Evolutionary conservation across 2,329 filamentous ascomycete species (phyloP).

Genomic region (Malbranchea cinnamomea): DNA sequence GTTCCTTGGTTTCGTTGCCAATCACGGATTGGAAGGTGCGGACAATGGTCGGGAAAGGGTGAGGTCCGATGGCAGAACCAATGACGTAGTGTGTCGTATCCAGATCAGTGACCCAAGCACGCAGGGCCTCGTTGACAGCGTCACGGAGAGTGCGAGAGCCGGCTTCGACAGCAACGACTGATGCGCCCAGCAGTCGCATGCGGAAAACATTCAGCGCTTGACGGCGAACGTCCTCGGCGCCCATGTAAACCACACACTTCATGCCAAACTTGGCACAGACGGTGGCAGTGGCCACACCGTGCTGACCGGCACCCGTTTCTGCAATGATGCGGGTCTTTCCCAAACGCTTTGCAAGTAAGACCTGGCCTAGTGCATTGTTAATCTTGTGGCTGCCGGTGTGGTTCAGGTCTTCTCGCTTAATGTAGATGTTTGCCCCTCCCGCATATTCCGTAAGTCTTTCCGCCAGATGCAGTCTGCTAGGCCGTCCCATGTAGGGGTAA

Average conservation of each 20-base stretch:
- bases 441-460: slow-evolving; percentile 77
- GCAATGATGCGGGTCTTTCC: slow-evolving; percentile 97
- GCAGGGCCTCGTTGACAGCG: slow-evolving; percentile 88
- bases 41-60: slow-evolving; percentile 95
- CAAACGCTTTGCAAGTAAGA: slow-evolving; percentile 67
- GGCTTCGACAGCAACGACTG: slow-evolving; percentile 83
- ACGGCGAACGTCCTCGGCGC: slow-evolving; percentile 87
- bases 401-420: slow-evolving; percentile 95
- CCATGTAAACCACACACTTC: slow-evolving; percentile 98
- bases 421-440: slow-evolving; percentile 88
- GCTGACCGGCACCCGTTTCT: slow-evolving; percentile 92
- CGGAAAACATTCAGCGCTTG: slow-evolving; percentile 97
- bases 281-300: slow-evolving; percentile 93
- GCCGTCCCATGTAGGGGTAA: slow-evolving; percentile 94
- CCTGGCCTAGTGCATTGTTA: slow-evolving; percentile 93
- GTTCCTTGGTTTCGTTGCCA: slow-evolving; percentile 81
- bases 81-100: slow-evolving; percentile 97
- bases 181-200: slow-evolving; percentile 88
- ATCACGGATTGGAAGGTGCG: slow-evolving; percentile 97
- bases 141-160: slow-evolving; percentile 71
- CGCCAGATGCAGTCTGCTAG: slow-evolving; percentile 79
- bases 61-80: slow-evolving; percentile 89
- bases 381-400: slow-evolving; percentile 99
- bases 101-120: slow-evolving; percentile 84
- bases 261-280: slow-evolving; percentile 97